Evolutionary conservation across 2,329 filamentous ascomycete species (phyloP).

Genomic region (Colletotrichum orchidophilum): DNA sequence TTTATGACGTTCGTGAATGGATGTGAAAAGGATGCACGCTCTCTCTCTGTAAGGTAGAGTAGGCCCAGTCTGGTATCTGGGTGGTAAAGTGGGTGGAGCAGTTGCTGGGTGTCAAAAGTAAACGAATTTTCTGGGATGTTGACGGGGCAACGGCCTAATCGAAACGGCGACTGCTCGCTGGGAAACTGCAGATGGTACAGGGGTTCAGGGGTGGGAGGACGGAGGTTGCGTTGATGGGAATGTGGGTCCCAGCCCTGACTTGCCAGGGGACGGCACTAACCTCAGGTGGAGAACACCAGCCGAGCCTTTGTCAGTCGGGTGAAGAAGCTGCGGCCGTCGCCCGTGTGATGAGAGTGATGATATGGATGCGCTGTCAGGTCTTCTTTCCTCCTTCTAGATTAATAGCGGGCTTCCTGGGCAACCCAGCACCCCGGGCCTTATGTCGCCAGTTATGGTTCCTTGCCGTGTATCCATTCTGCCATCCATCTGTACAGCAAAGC

Average conservation of each 20-base stretch:
- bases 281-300: too few species aligned
- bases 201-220: conserved; percentile 29
- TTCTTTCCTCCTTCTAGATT: not conserved
- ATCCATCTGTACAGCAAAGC: conserved; percentile 1
- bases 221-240: conserved; percentile 12
- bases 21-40: conserved; percentile 33
- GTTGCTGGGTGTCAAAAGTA: conserved; percentile 34
- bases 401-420: conserved; percentile 25
- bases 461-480: not conserved
- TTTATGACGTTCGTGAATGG: conserved; percentile 34
- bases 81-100: conserved; percentile 21
- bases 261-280: not conserved
- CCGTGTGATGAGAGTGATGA: conserved; percentile 13
- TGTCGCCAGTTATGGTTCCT: conserved; percentile 16
- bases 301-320: conserved; percentile 10
- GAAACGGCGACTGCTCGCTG: conserved; percentile 21
- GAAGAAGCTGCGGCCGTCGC: conserved; percentile 3
- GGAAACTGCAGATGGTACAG: conserved; percentile 6
- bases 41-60: not conserved
- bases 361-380: conserved; percentile 22
- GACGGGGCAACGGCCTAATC: conserved; percentile 30
- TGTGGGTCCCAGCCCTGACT: conserved; percentile 1
- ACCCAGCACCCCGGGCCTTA: conserved; percentile 41
- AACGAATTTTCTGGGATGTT: conserved; percentile 33
- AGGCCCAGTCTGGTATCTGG: not conserved